phyloP scores from a whole-genome alignment of 176 grass and related monocot genomes.

The Aegilops umbellulata region DNA sequence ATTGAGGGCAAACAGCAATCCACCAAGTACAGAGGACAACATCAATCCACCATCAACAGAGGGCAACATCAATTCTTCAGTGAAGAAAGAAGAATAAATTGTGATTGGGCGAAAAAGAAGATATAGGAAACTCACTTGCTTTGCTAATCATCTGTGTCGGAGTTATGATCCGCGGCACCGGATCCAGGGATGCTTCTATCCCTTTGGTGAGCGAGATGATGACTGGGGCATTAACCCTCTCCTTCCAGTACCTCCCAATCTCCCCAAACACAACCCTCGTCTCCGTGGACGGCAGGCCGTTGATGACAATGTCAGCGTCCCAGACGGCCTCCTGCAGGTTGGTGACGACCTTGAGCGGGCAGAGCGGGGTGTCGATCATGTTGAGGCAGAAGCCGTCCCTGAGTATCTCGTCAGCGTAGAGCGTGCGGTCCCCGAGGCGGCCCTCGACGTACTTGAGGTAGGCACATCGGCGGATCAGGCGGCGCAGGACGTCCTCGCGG shows the following conservation, averaged over 20 bases:
- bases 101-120: background rate
- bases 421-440: slow-evolving; percentile 76
- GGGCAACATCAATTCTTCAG: background rate
- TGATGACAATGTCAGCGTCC: slow-evolving; percentile 95
- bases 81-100: background rate
- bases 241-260: slow-evolving; percentile 88
- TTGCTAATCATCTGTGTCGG: slow-evolving; percentile 93
- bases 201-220: slow-evolving; percentile 93
- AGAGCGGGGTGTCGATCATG: slow-evolving; percentile 96
- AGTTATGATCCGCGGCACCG: slow-evolving; percentile 84
- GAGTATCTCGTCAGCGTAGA: slow-evolving; percentile 96
- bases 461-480: slow-evolving; percentile 70
- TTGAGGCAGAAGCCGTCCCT: slow-evolving; percentile 94
- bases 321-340: slow-evolving; percentile 98
- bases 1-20: slow-evolving; percentile 15
- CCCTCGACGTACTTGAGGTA: slow-evolving; percentile 98
- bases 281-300: slow-evolving; percentile 87
- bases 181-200: slow-evolving; percentile 85
- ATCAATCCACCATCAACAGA: slow-evolving; percentile 30
- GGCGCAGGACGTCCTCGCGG: slow-evolving; percentile 83
- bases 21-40: slow-evolving; percentile 17
- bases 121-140: slow-evolving; percentile 61
- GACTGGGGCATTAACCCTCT: slow-evolving; percentile 65
- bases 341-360: slow-evolving; percentile 95
- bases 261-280: slow-evolving; percentile 88